phyloP scores from a whole-genome alignment of 1,139 yeast species.

The Scheffersomyces cryptocercus region DNA sequence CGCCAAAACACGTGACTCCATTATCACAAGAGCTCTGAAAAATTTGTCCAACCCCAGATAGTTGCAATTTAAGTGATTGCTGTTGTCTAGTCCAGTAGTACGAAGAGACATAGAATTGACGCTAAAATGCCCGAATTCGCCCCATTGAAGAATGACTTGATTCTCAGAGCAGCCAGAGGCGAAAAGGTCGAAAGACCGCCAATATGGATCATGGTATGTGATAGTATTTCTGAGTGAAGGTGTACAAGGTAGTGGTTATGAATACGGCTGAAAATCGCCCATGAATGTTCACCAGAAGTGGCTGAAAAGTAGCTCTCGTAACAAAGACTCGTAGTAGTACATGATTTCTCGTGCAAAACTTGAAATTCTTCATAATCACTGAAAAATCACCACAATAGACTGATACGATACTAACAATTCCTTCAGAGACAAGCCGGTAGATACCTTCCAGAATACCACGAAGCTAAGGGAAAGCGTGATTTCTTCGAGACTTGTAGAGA shows the following conservation, averaged over 20 bases:
- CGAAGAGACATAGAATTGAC: too few relatives aligned
- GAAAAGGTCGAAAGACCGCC: constrained; percentile 96
- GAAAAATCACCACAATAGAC: not conserved
- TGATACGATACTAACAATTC: constrained; percentile 6
- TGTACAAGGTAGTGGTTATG: not conserved
- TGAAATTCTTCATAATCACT: too few relatives aligned
- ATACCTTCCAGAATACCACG: constrained; percentile 87
- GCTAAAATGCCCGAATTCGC: constrained; percentile 49
- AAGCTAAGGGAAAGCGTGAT: constrained; percentile 82
- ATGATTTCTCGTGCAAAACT: too few relatives aligned
- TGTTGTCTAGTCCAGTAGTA: too few relatives aligned
- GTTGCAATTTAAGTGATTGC: too few relatives aligned
- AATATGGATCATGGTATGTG: constrained; percentile 88
- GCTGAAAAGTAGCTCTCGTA: too few relatives aligned
- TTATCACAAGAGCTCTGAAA: too few relatives aligned
- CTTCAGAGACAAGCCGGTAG: constrained; percentile 80
- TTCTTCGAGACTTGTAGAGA: constrained; percentile 93
- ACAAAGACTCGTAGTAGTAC: too few relatives aligned
- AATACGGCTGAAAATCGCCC: too few relatives aligned
- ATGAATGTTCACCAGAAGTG: too few relatives aligned
- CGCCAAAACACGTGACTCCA: too few relatives aligned
- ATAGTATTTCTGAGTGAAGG: not conserved
- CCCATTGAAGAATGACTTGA: constrained; percentile 80
- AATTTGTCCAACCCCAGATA: too few relatives aligned
- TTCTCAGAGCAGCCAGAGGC: constrained; percentile 81